Conservation (phyloP, 371 early-diverging fungal species). For the Lichtheimia hyalospora region DNA sequence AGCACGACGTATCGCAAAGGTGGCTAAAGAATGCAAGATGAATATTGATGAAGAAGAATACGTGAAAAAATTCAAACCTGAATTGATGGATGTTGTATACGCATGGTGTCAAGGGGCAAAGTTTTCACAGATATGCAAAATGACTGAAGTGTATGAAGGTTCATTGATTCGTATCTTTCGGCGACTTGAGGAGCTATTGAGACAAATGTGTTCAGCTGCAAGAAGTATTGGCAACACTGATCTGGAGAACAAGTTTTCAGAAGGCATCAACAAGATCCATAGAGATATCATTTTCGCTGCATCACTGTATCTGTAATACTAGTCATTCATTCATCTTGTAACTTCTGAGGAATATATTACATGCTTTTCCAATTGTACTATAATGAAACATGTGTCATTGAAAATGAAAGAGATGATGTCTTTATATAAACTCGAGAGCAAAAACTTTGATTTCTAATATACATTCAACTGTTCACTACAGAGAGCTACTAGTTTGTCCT, state of each 20-base stretch:
- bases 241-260: slow-evolving; percentile 95
- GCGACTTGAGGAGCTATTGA: slow-evolving; percentile 94
- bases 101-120: slow-evolving; percentile 96
- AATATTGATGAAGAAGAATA: slow-evolving; percentile 81
- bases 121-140: slow-evolving; percentile 95
- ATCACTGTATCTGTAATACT: slow-evolving; percentile 87
- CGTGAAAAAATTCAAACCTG: slow-evolving; percentile 80
- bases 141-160: slow-evolving; percentile 98
- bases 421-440: too few species aligned
- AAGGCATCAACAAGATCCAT: slow-evolving; percentile 93
- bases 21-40: slow-evolving; percentile 89
- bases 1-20: slow-evolving; percentile 85
- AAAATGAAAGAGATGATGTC: too few species aligned
- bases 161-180: slow-evolving; percentile 95
- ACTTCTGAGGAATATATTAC: too few species aligned
- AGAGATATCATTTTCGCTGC: slow-evolving; percentile 99
- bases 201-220: slow-evolving; percentile 95
- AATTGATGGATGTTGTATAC: slow-evolving; percentile 97
- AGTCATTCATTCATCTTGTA: too few species aligned
- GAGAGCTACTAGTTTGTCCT: too few species aligned
- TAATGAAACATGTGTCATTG: too few species aligned
- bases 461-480: too few species aligned
- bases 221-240: slow-evolving; percentile 97
- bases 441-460: too few species aligned
- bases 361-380: neutral